Evolutionary conservation across 2,329 filamentous ascomycete genomes (phyloP).

Genomic region (Hypoxylon sp.): DNA sequence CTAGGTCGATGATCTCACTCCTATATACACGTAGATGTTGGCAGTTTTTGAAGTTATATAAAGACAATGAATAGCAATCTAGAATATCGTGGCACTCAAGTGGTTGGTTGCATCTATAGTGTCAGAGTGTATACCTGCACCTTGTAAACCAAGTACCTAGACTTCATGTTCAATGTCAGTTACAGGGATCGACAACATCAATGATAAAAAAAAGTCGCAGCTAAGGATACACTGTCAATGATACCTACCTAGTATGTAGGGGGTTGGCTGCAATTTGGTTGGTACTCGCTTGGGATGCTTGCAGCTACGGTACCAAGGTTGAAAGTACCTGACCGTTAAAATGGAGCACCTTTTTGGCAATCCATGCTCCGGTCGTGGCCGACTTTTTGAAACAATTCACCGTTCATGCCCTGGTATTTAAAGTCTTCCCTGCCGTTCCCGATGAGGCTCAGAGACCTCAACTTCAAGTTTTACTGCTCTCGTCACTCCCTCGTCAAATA

Average conservation of each 20-base stretch:
- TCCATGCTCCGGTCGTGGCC: constrained; percentile 12
- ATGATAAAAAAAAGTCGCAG: not conserved
- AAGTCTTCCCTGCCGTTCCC: constrained; percentile 12
- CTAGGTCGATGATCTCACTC: not conserved
- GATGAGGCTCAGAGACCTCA: constrained; percentile 1
- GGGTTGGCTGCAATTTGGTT: constrained; percentile 1
- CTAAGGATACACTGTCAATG: no score
- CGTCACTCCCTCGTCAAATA: constrained; percentile 3
- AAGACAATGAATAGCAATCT: no score
- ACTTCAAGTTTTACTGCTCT: constrained; percentile 9
- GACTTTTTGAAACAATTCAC: constrained; percentile 24
- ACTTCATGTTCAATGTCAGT: no score
- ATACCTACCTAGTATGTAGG: not conserved
- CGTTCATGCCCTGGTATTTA: constrained; percentile 21
- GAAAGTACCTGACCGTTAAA: not conserved
- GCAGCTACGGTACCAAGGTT: constrained; percentile 8
- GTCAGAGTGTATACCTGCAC: no score
- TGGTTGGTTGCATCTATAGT: no score
- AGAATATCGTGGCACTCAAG: not conserved
- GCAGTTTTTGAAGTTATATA: no score
- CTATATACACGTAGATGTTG: no score
- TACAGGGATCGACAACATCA: not conserved
- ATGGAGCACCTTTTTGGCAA: constrained; percentile 13
- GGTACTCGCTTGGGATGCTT: not conserved
- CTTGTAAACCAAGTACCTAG: no score